Percentiles rank a stretch among this genome's conserved stretches.
Conservation (phyloP, 345 rosid genomes). For the Gossypium arboreum region DNA sequence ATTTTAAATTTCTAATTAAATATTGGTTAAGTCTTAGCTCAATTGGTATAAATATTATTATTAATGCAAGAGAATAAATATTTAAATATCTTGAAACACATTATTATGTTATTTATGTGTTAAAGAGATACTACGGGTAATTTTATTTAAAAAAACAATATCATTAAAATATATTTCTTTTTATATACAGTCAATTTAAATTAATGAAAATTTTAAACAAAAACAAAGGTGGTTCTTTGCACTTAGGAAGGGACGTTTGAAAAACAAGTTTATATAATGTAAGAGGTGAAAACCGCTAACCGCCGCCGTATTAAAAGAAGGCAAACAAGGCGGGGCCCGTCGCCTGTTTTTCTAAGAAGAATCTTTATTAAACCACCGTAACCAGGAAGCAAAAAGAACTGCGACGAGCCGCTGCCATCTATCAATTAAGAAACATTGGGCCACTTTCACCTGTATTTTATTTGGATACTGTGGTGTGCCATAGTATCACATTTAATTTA, state of each 20-base stretch:
- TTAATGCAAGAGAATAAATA: accelerated
- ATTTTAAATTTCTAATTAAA: too few species aligned
- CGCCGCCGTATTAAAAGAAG: conserved; percentile 2
- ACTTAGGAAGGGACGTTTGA: background rate
- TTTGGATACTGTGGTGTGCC: background rate
- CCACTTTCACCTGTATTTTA: background rate
- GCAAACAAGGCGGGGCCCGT: background rate
- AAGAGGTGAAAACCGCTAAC: background rate
- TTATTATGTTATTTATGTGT: too few species aligned
- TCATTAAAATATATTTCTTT: too few species aligned
- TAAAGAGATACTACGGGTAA: accelerated
- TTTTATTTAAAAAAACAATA: too few species aligned
- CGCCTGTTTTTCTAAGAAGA: background rate
- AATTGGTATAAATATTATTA: too few species aligned
- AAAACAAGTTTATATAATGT: background rate
- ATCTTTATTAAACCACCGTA: background rate
- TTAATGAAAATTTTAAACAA: too few species aligned
- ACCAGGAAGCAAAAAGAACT: conserved; percentile 29
- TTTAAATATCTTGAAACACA: accelerated
- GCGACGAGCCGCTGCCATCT: conserved; percentile 41
- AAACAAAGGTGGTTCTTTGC: too few species aligned
- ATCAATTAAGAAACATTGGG: background rate
- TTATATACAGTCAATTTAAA: too few species aligned
- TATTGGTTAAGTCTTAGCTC: too few species aligned
- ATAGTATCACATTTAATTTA: too few species aligned